Percentiles rank a stretch among this genome's conserved stretches.
These are phyloP conservation scores for Cyberlindnera maclurae DNA, from an alignment of 805 yeast species.

Conservation along the genomic window DNA sequence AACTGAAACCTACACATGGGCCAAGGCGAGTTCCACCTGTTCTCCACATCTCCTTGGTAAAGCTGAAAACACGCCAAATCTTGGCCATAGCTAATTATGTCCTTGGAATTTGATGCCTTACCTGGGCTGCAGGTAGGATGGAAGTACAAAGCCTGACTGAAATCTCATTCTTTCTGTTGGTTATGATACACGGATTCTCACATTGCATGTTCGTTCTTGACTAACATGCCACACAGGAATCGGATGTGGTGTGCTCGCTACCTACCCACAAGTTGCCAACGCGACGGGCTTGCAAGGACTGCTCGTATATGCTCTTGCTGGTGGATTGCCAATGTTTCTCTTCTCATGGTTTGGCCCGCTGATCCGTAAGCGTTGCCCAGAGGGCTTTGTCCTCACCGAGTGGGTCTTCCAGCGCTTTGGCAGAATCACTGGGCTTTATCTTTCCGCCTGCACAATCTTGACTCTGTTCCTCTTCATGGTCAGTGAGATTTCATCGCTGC, in stretches of 20 bases:
- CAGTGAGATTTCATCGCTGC: constrained; percentile 76
- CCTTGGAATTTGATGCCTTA: too few relatives aligned
- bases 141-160: too few relatives aligned
- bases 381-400: constrained; percentile 87
- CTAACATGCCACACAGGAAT: constrained; percentile 49
- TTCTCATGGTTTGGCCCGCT: constrained; percentile 80
- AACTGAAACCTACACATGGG: too few relatives aligned
- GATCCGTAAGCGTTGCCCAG: constrained; percentile 72
- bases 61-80: too few relatives aligned
- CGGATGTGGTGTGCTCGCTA: constrained; percentile 85
- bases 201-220: neutral
- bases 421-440: constrained; percentile 57
- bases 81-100: too few relatives aligned
- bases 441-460: constrained; percentile 75
- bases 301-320: constrained; percentile 68
- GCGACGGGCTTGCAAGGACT: constrained; percentile 83
- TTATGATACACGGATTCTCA: too few relatives aligned
- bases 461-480: constrained; percentile 85
- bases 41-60: too few relatives aligned
- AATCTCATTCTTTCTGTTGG: neutral
- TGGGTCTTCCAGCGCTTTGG: constrained; percentile 91
- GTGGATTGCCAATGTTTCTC: constrained; percentile 78
- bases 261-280: constrained; percentile 84
- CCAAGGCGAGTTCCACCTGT: too few relatives aligned
- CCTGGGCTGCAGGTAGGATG: too few relatives aligned